These are phyloP conservation scores for Vanrija sp. DNA, from an alignment of 1,284 basidiomycete genomes.

Conservation along the genomic window DNA sequence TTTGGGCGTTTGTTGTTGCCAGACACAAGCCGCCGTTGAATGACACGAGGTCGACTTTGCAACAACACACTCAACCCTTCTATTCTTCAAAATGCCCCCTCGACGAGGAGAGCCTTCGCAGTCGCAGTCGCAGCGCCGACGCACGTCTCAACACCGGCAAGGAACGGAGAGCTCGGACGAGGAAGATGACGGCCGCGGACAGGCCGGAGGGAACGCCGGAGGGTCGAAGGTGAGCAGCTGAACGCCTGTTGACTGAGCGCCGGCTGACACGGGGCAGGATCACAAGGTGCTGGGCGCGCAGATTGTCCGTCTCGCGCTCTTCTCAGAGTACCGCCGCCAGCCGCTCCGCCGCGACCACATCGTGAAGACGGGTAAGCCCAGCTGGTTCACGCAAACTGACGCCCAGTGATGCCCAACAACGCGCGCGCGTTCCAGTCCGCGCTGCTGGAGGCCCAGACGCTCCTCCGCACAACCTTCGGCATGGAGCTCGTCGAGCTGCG, in stretches of 20 bases:
- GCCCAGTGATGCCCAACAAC: constrained; percentile 27
- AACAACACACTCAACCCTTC: background rate
- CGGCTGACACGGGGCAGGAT: constrained; percentile 19
- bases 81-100: background rate
- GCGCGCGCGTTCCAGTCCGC: constrained; percentile 26
- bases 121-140: background rate
- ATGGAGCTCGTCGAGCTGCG: constrained; percentile 45
- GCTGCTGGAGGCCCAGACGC: constrained; percentile 28
- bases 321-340: constrained; percentile 37
- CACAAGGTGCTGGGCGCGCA: constrained; percentile 28
- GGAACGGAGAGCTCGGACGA: background rate
- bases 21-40: background rate
- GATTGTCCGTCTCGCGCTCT: constrained; percentile 40
- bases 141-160: background rate
- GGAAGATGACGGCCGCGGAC: background rate
- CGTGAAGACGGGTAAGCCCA: constrained; percentile 28
- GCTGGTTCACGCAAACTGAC: background rate
- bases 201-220: background rate
- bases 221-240: background rate
- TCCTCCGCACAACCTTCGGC: constrained; percentile 33
- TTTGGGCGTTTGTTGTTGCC: no score
- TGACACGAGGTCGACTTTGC: no score
- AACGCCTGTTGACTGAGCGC: background rate
- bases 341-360: constrained; percentile 34
- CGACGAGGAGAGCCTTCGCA: background rate